A percentile compares a stretch with the other conserved stretches of the same genome.
phyloP scores from a whole-genome alignment of 2,329 filamentous ascomycete species.

The Aspergillus latus region DNA sequence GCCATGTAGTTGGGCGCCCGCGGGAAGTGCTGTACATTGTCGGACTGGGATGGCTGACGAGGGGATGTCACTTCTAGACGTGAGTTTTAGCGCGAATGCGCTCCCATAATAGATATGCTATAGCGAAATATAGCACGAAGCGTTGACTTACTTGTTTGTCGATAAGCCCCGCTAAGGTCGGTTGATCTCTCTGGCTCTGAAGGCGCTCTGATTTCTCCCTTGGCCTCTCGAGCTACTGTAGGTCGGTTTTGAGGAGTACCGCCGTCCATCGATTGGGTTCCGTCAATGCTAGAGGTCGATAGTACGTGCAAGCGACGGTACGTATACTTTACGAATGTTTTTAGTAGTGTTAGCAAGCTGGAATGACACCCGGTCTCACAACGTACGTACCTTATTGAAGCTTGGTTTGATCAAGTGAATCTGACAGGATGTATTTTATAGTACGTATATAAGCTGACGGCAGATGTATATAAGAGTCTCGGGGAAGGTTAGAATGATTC shows the following conservation, averaged over 20 bases:
- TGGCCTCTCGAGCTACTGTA: conserved; percentile 5
- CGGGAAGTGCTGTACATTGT: conserved; percentile 23
- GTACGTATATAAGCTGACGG: background rate
- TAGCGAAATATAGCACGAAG: background rate
- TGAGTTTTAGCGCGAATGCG: conserved; percentile 1
- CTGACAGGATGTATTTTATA: background rate
- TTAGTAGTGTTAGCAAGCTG: background rate
- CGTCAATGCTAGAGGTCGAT: background rate
- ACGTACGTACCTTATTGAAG: conserved; percentile 1
- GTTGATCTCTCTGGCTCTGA: conserved; percentile 1
- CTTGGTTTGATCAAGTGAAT: background rate
- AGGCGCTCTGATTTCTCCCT: conserved; percentile 1
- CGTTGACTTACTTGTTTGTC: conserved; percentile 16
- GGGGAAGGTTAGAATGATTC: background rate
- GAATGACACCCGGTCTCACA: background rate
- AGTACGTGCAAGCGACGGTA: background rate
- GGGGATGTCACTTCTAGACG: conserved; percentile 12
- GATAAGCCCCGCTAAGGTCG: conserved; percentile 4
- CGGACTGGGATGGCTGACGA: conserved; percentile 13
- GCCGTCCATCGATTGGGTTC: conserved; percentile 19
- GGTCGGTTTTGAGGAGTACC: conserved; percentile 9
- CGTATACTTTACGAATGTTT: background rate
- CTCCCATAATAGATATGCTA: background rate
- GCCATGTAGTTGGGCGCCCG: conserved; percentile 20
- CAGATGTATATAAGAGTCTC: background rate